Conservation (phyloP, 768 basidiomycete genomes). For the Podaxis carcinomalis region DNA sequence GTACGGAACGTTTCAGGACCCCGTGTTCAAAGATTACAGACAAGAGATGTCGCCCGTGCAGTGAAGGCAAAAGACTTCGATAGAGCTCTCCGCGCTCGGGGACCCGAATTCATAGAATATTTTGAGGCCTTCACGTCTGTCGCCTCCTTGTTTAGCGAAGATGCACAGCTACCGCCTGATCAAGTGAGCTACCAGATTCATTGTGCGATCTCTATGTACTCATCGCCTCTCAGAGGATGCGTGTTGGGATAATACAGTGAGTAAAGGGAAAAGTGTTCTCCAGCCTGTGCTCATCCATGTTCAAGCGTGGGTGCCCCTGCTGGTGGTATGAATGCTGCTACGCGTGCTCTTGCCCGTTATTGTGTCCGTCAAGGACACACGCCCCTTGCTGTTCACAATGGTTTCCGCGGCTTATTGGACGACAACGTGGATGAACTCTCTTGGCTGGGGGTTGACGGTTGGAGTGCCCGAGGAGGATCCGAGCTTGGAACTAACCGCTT, state of each 20-base stretch:
- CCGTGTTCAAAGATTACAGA: constrained; percentile 40
- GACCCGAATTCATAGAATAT: constrained; percentile 87
- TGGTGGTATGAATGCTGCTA: constrained; percentile 98
- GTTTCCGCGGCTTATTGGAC: constrained; percentile 91
- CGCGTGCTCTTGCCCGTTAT: constrained; percentile 90
- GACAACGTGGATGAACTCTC: constrained; percentile 82
- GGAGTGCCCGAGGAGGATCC: constrained; percentile 95
- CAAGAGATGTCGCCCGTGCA: constrained; percentile 78
- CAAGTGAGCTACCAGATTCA: constrained; percentile 31
- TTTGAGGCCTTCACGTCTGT: constrained; percentile 81
- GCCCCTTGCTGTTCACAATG: constrained; percentile 91
- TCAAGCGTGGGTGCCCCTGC: constrained; percentile 91
- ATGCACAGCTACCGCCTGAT: constrained; percentile 42
- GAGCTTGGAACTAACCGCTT: constrained; percentile 96
- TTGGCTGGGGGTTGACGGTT: constrained; percentile 96
- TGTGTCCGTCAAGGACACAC: constrained; percentile 90
- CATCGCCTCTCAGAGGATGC: constrained; percentile 52
- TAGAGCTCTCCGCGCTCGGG: constrained; percentile 83
- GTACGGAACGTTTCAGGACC: not conserved
- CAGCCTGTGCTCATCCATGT: not conserved
- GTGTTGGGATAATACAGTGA: constrained; percentile 82
- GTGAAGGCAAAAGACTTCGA: constrained; percentile 81
- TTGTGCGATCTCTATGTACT: constrained; percentile 4
- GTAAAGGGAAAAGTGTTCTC: constrained; percentile 20
- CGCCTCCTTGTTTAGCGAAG: constrained; percentile 54